Base-by-base conservation (phyloP, 495 filamentous ascomycete genomes). In the Cenococcum geophilum region DNA sequence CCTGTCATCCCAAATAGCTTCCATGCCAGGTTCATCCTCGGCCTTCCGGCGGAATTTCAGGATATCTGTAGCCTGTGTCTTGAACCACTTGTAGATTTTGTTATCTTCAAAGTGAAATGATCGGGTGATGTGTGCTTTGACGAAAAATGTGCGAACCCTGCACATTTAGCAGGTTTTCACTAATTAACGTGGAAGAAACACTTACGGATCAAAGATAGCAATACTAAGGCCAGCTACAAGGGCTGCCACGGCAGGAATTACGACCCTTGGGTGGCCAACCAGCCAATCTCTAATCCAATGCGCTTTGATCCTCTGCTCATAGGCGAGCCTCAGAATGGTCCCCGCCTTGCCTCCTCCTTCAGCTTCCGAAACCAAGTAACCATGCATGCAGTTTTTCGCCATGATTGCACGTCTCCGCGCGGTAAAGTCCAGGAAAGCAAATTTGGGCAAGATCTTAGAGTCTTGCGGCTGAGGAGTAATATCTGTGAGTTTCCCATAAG, bases 301-400 rank as follows among this genome's bases (percentile, higher is more conserved):
- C 3, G 80, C 69, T 67, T 89, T 90, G 50, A 85, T 79, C 55
- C 84, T 85, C 60, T 85, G 82, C 69, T 95, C 87, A 65, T 95
- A 98, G 0, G 85, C 86, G 22, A 97, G 78, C 51, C 87, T 86
- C 57, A 98, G 74, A 11, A 79, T 79, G 0, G 91, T 91, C 4
- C 85, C 85, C n/a, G 71, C 68, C 65, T 86, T 88, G 16, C 88
- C 89, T 42, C 89, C 90, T 6, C 86, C 86, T 35, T 77, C 75
- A 16, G 67, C 68, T 45, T 79, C 76, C 54, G 78, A 69, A 4
- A 95, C 78, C 4, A 78, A 78, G 63, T 87, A 89, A 0, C 93
- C 95, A 73, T 97, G 95, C 76, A 97, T 78, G 75, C 92, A 97
- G 64, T 95, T 97, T 61, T 87, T 86, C 9, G 92, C 92, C 81